A percentile compares a stretch with the other conserved stretches of the same genome.
These are phyloP conservation scores for Entonaema liquescens DNA, from an alignment of 495 filamentous ascomycete species.

Conservation along the genomic window DNA sequence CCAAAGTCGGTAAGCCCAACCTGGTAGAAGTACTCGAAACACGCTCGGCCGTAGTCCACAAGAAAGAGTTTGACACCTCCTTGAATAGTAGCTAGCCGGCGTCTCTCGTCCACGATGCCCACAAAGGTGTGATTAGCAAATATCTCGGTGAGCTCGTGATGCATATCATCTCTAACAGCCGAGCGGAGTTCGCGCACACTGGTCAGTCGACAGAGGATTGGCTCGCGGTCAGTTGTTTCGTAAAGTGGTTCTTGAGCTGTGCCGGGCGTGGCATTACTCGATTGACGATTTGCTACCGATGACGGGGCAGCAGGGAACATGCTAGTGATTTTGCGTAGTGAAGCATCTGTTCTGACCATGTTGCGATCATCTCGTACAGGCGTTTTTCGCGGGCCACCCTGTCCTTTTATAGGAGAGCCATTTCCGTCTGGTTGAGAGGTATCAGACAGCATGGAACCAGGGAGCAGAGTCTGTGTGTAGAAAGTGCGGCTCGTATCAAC, in stretches of 20 bases:
- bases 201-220: constrained; percentile 71
- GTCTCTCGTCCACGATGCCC: constrained; percentile 86
- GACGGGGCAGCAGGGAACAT: constrained; percentile 73
- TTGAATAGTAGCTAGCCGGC: constrained; percentile 91
- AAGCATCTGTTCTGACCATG: constrained; percentile 89
- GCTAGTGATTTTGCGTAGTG: constrained; percentile 91
- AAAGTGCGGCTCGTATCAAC: constrained; percentile 97
- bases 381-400: constrained; percentile 50
- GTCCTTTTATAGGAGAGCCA: constrained; percentile 49
- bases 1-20: constrained; percentile 95
- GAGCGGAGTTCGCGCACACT: constrained; percentile 85
- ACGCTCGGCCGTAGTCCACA: constrained; percentile 90
- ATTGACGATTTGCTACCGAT: constrained; percentile 15
- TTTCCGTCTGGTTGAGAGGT: constrained; percentile 45
- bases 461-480: constrained; percentile 88
- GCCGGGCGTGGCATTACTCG: constrained; percentile 40
- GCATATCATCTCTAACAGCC: constrained; percentile 82
- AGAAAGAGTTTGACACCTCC: constrained; percentile 91
- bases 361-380: constrained; percentile 81
- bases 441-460: constrained; percentile 63
- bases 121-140: constrained; percentile 93
- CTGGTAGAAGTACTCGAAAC: constrained; percentile 96
- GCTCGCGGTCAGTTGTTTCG: constrained; percentile 72
- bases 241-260: constrained; percentile 67
- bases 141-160: constrained; percentile 87